phyloP scores from a whole-genome alignment of 768 basidiomycete genomes.

The Suillus cothurnatus region DNA sequence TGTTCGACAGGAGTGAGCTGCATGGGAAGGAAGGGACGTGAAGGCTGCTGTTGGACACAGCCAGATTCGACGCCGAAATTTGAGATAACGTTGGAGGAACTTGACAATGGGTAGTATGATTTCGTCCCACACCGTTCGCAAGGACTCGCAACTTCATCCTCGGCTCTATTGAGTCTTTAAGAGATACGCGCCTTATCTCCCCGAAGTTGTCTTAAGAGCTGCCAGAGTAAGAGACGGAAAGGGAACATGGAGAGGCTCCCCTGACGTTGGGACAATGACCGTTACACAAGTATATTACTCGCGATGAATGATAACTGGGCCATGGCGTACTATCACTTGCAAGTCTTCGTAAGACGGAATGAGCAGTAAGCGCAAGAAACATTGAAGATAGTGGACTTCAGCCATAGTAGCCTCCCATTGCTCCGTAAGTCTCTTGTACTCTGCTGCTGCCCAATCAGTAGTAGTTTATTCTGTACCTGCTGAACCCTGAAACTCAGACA shows the following conservation, averaged over 20 bases:
- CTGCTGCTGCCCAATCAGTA: slow-evolving; percentile 1
- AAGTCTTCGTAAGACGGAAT: no score
- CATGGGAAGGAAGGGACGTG: neutral
- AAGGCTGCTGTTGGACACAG: neutral
- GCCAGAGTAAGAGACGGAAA: neutral
- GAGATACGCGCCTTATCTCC: neutral
- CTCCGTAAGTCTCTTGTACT: slow-evolving; percentile 14
- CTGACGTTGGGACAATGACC: no score
- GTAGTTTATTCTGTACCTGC: neutral
- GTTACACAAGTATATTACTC: no score
- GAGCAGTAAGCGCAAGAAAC: slow-evolving; percentile 19
- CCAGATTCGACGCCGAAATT: neutral
- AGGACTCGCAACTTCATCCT: neutral
- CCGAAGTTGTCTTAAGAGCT: neutral
- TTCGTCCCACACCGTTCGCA: neutral
- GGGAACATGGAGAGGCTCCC: no score
- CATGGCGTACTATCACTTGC: no score
- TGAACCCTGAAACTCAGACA: neutral
- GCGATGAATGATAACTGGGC: no score
- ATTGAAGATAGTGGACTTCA: slow-evolving; percentile 12
- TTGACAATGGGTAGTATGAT: neutral
- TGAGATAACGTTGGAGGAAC: neutral
- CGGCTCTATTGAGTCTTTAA: neutral
- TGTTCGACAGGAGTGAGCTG: neutral
- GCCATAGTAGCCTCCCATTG: slow-evolving; percentile 6